These are phyloP conservation scores for Byssothecium circinans DNA, from an alignment of 2,329 filamentous ascomycete genomes.

Conservation along the genomic window DNA sequence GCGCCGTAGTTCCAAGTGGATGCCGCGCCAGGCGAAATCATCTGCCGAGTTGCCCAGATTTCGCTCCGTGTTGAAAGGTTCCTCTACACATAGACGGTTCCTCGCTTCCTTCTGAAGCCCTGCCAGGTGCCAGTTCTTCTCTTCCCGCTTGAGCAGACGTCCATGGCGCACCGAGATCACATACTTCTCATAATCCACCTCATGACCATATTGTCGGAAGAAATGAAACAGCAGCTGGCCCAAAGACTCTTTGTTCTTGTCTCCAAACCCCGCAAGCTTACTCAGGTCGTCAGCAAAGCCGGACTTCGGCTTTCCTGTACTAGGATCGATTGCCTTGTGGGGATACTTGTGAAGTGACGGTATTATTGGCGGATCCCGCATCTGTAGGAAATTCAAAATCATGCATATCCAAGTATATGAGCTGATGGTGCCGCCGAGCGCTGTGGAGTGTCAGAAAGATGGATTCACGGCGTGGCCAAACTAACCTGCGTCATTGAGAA, in stretches of 20 bases:
- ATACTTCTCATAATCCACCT: slow-evolving; percentile 83
- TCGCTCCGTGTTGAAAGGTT: slow-evolving; percentile 86
- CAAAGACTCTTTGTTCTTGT: slow-evolving; percentile 76
- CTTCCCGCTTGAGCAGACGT: slow-evolving; percentile 73
- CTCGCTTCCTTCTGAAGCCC: slow-evolving; percentile 51
- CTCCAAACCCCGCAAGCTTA: slow-evolving; percentile 72
- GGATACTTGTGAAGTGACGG: slow-evolving; percentile 79
- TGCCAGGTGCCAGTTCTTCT: slow-evolving; percentile 82
- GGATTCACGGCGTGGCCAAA: slow-evolving; percentile 13
- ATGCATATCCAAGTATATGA: slow-evolving; percentile 99
- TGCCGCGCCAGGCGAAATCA: slow-evolving; percentile 87
- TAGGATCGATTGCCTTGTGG: slow-evolving; percentile 61
- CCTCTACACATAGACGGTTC: slow-evolving; percentile 90
- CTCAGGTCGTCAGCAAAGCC: slow-evolving; percentile 86
- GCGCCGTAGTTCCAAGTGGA: slow-evolving; percentile 85
- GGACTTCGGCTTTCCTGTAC: slow-evolving; percentile 65
- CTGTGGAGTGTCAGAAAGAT: slow-evolving; percentile 50
- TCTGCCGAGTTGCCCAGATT: slow-evolving; percentile 97
- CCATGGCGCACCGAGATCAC: slow-evolving; percentile 86
- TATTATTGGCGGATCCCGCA: slow-evolving; percentile 78
- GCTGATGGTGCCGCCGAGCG: slow-evolving; percentile 88
- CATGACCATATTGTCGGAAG: slow-evolving; percentile 91
- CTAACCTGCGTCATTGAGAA: slow-evolving; percentile 95
- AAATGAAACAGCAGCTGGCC: slow-evolving; percentile 92
- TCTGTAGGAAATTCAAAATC: slow-evolving; percentile 94